These are phyloP conservation scores for Cornus florida DNA, from an alignment of 148 eudicot species.

Conservation along the genomic window DNA sequence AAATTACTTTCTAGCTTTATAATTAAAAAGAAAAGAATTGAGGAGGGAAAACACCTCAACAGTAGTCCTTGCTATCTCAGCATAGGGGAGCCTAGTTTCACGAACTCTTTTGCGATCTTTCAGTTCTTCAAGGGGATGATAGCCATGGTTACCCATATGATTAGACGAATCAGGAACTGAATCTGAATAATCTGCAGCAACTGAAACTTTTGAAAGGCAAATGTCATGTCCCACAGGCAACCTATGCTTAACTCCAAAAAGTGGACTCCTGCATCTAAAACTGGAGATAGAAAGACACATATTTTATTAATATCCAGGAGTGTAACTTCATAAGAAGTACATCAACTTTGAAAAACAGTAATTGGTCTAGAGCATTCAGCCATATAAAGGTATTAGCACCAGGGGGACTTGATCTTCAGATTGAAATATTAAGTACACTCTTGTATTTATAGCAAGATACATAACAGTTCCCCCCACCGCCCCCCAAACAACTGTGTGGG, in stretches of 20 bases:
- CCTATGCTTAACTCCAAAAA: constrained; percentile 34
- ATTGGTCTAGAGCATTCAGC: not conserved
- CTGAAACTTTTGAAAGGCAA: constrained; percentile 36
- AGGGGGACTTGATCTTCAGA: not conserved
- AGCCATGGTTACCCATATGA: constrained; percentile 30
- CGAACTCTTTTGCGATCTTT: constrained; percentile 32
- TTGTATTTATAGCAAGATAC: not conserved
- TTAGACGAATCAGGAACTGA: constrained; percentile 48
- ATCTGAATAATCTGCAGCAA: constrained; percentile 56
- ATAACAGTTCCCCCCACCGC: too few relatives aligned
- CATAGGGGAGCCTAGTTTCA: constrained; percentile 35
- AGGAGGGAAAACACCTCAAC: constrained; percentile 40
- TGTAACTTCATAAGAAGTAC: not conserved
- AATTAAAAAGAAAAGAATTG: not conserved
- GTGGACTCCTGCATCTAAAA: constrained; percentile 28
- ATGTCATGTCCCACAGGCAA: constrained; percentile 27
- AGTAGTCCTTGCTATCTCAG: constrained; percentile 53
- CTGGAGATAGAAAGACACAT: constrained; percentile 5
- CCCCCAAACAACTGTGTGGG: too few relatives aligned
- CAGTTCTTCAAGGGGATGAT: constrained; percentile 61
- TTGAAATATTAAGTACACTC: not conserved
- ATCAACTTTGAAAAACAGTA: not conserved
- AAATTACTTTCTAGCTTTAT: not conserved
- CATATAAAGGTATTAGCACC: not conserved
- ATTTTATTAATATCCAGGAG: not conserved